Evolutionary conservation across 2,329 filamentous ascomycete genomes (phyloP).

Genomic region (Talaromyces sp.): DNA sequence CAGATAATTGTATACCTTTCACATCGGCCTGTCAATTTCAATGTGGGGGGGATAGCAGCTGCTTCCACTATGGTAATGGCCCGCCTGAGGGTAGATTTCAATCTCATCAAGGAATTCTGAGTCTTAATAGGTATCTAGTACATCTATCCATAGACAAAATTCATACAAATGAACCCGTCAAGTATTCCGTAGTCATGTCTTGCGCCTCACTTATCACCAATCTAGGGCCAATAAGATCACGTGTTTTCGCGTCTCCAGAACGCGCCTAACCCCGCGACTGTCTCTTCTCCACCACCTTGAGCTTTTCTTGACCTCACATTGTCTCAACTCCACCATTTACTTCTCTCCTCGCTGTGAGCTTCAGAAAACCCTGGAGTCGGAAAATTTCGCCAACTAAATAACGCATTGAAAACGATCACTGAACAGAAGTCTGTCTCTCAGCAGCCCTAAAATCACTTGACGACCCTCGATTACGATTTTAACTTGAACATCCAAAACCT

Average conservation of each 20-base stretch:
- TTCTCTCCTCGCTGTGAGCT: background rate
- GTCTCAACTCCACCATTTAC: background rate
- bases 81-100: background rate
- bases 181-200: background rate
- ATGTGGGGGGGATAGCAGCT: background rate
- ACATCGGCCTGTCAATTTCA: background rate
- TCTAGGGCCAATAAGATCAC: background rate
- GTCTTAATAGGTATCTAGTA: background rate
- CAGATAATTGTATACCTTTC: background rate
- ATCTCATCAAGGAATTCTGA: background rate
- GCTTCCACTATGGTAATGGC: background rate
- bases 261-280: conserved; percentile 13
- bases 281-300: background rate
- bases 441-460: no score
- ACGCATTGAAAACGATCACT: background rate
- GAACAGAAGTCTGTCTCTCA: no score
- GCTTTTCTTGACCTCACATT: conserved; percentile 1
- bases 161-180: background rate
- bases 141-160: background rate
- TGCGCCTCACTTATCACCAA: background rate
- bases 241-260: conserved; percentile 8
- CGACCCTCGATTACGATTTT: background rate
- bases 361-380: background rate
- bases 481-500: background rate
- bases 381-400: background rate